These are phyloP conservation scores for Zoysia matrella DNA, from an alignment of 202 grass and related monocot species.

Conservation along the genomic window DNA sequence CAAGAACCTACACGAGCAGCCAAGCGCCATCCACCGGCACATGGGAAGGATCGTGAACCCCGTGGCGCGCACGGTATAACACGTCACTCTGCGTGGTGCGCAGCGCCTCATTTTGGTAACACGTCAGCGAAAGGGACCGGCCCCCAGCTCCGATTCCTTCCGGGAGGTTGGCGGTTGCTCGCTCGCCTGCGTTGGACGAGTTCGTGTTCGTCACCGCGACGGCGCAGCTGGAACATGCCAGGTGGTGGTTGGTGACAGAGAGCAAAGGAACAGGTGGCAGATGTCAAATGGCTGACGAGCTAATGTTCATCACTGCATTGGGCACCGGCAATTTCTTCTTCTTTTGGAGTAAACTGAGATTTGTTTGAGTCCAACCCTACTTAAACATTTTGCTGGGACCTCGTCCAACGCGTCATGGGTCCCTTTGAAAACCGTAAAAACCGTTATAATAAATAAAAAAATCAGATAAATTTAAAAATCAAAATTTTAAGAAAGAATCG, in stretches of 20 bases:
- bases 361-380: background rate
- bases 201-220: background rate
- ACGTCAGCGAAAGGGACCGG: background rate
- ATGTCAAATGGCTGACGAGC: too few species aligned
- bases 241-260: background rate
- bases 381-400: background rate
- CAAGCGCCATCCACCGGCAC: background rate
- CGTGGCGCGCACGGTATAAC: background rate
- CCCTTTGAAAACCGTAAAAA: too few species aligned
- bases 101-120: background rate
- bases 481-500: too few species aligned
- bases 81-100: background rate
- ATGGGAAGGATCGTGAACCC: conserved; percentile 31
- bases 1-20: background rate
- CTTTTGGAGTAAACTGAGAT: background rate
- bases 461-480: too few species aligned
- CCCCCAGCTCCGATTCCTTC: background rate
- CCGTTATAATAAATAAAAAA: too few species aligned
- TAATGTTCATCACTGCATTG: too few species aligned
- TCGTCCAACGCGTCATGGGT: too few species aligned
- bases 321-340: too few species aligned
- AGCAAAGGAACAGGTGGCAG: background rate
- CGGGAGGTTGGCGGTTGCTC: background rate
- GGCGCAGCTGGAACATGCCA: background rate
- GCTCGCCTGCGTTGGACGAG: background rate